Conservation (phyloP, 176 grass and related monocot species). For the Hyparrhenia diplandra region DNA sequence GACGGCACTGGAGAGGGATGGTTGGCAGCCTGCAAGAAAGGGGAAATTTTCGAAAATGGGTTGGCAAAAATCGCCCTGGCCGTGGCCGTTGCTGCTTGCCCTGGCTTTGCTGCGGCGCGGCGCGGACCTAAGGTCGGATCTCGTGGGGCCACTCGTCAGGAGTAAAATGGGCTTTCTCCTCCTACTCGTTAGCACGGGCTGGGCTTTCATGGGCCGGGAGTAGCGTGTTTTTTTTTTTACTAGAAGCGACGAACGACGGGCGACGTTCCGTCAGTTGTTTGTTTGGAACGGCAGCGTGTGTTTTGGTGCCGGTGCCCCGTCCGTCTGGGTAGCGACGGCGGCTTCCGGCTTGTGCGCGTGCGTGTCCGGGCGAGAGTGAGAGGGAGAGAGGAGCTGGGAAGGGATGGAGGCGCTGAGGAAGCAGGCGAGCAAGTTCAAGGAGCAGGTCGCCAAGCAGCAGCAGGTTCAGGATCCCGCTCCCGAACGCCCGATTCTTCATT, state of each 20-base stretch:
- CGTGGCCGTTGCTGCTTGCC: neutral
- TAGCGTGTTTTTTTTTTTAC: neutral
- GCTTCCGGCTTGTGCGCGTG: neutral
- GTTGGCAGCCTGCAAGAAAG: neutral
- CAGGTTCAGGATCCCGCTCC: constrained; percentile 53
- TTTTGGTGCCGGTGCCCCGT: neutral
- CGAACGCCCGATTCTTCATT: constrained; percentile 4
- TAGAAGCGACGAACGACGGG: neutral
- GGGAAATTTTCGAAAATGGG: neutral
- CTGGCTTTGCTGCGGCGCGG: too few species aligned
- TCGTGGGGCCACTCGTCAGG: neutral
- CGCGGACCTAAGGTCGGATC: neutral
- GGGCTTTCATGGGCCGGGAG: neutral
- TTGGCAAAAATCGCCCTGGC: neutral
- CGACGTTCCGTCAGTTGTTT: neutral
- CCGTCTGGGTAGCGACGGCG: neutral
- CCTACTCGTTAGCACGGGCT: neutral
- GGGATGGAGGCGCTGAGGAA: constrained; percentile 90
- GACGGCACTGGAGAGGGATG: neutral
- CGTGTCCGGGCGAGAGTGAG: neutral
- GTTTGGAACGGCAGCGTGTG: neutral
- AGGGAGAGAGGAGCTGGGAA: neutral
- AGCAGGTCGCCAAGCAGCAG: constrained; percentile 96
- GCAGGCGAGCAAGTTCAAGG: constrained; percentile 86
- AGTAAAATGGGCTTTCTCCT: neutral